These are phyloP conservation scores for Boeremia exigua DNA, from an alignment of 2,329 filamentous ascomycete species.

Conservation along the genomic window DNA sequence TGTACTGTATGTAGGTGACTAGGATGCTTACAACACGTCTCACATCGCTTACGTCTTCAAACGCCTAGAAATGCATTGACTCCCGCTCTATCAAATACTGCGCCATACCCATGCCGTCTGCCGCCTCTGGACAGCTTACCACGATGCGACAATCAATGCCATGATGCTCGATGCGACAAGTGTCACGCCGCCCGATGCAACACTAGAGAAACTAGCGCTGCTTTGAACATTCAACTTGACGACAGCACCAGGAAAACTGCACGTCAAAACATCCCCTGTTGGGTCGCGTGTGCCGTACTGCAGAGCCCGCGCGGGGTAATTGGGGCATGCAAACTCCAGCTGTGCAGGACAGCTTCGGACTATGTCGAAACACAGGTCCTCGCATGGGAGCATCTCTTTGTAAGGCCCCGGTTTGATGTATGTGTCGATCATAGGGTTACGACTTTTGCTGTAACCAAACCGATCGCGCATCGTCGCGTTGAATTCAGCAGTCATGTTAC, in stretches of 20 bases:
- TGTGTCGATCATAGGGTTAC: constrained; percentile 75
- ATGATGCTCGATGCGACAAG: constrained; percentile 15
- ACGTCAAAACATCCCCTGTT: constrained; percentile 34
- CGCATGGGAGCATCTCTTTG: constrained; percentile 88
- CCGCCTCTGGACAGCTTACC: constrained; percentile 1
- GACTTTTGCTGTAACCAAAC: constrained; percentile 61
- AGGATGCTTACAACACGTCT: neutral
- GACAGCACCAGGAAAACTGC: constrained; percentile 52
- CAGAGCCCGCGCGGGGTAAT: constrained; percentile 16
- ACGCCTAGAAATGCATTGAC: constrained; percentile 15
- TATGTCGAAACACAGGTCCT: constrained; percentile 84
- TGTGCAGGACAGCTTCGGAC: constrained; percentile 82
- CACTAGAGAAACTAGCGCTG: constrained; percentile 8
- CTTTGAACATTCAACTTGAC: constrained; percentile 44
- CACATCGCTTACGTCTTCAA: constrained; percentile 11
- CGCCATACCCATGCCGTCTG: constrained; percentile 1
- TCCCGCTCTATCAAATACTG: constrained; percentile 1
- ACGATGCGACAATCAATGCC: constrained; percentile 11
- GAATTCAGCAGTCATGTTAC: constrained; percentile 26
- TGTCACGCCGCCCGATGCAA: constrained; percentile 6
- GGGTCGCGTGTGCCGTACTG: constrained; percentile 36
- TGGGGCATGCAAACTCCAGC: constrained; percentile 78
- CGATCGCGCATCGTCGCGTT: constrained; percentile 34
- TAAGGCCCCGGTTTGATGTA: constrained; percentile 83
- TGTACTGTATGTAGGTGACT: constrained; percentile 1